Base-by-base conservation (phyloP, 2,329 filamentous ascomycete species). In the Cladophialophora exuberans region DNA sequence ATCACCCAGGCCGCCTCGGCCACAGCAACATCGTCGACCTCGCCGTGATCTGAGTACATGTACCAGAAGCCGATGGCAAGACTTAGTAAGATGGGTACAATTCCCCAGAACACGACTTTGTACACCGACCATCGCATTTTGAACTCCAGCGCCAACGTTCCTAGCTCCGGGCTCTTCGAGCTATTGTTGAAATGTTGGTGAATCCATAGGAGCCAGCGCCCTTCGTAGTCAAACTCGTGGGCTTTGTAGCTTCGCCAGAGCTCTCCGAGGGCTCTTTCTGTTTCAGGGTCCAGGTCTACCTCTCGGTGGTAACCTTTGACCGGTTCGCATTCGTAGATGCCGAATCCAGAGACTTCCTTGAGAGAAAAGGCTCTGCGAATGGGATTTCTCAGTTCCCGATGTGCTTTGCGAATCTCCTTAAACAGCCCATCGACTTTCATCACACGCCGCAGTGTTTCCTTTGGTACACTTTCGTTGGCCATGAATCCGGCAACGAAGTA, bases 21-120 rank as follows among this genome's bases (percentile, higher is more conserved):
- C 6, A 55, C 45, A 6, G 52, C 52, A 15, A 55, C 52, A 25
- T 51, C 52, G 20, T 55, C 52, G 2, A 55, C 52, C 11, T 55
- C 52, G n/a, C 52, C 52, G 41, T 55, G 52, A 26, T 55, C 52
- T 13, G 38, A 33, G 25, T 50, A 55, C 52, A 55, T 55, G 52
- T 55, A 55, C 46, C 39, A 55, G 31, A 55, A 55, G 4, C 52
- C 52, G 11, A 55, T 17, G 13, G 46, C 52, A 30, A 55, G 23
- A 30, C 52, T 55, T 25, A 55, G 46, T 39, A 55, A 23, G 11
- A 55, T 50, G 13, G 52, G 52, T 25, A 55, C 46, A 6, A 50
- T 28, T 3, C 52, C 52, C 52, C 52, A 55, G 46, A 45, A 45
- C 6, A 50, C 45, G 18, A 55, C 52, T 22, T 55, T 55, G 52